Evolutionary conservation across 208 protist species (phyloP).

Genomic region (Leishmania guyanensis): DNA sequence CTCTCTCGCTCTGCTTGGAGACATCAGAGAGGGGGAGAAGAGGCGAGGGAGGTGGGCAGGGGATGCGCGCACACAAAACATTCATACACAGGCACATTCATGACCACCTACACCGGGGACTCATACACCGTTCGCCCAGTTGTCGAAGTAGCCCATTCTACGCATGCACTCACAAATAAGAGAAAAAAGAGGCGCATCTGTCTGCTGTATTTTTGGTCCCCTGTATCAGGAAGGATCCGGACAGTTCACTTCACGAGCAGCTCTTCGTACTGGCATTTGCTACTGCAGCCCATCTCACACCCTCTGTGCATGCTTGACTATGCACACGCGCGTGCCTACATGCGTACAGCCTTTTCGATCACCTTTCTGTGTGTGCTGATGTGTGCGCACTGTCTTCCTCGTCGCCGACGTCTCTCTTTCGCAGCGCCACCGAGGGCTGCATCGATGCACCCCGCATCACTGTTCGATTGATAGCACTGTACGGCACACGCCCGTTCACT

Average conservation of each 20-base stretch:
- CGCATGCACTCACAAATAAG: background rate
- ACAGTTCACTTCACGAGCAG: background rate
- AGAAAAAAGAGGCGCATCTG: background rate
- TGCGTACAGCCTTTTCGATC: background rate
- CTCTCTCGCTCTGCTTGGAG: conserved; percentile 3
- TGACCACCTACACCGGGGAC: background rate
- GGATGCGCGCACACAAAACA: background rate
- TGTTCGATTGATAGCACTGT: background rate
- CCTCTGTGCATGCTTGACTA: background rate
- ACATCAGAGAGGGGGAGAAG: background rate
- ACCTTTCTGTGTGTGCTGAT: background rate
- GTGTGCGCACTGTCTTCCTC: background rate
- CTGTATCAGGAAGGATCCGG: background rate
- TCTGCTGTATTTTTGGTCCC: background rate
- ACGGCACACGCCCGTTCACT: background rate
- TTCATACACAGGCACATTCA: background rate
- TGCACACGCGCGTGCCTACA: background rate
- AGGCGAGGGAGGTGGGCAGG: background rate
- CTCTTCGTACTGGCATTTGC: background rate
- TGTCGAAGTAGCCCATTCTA: background rate
- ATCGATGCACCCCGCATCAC: background rate
- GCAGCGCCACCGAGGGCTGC: background rate
- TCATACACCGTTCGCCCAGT: background rate
- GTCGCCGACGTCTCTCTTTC: background rate
- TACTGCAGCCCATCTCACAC: background rate